phyloP scores from a whole-genome alignment of 441 rosid genomes.

The Adansonia grandidieri region DNA sequence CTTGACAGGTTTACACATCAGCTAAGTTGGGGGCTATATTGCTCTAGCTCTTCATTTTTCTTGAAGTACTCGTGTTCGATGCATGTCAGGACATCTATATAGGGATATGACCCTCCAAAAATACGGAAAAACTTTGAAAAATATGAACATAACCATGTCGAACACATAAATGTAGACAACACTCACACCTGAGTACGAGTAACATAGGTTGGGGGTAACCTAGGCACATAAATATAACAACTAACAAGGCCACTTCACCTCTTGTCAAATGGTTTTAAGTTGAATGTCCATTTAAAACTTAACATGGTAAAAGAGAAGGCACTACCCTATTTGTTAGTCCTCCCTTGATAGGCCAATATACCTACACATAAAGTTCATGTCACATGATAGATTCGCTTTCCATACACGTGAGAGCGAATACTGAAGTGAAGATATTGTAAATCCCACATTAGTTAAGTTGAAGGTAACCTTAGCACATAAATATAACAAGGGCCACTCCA shows the following conservation, averaged over 20 bases:
- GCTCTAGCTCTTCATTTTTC: no score
- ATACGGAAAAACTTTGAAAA: no score
- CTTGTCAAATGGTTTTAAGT: no score
- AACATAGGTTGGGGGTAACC: no score
- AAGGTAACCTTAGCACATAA: neutral
- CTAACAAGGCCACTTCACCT: no score
- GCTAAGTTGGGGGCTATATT: neutral
- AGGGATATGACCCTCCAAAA: no score
- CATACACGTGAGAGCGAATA: neutral
- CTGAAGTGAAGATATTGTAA: neutral
- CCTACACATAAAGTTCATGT: neutral
- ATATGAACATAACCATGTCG: no score
- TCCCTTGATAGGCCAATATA: neutral
- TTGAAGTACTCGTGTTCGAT: no score
- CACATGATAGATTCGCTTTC: neutral
- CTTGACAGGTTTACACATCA: neutral
- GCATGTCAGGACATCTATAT: no score
- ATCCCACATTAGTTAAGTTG: neutral
- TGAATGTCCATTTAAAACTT: conserved; percentile 30
- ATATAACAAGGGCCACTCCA: neutral
- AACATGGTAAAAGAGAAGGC: neutral
- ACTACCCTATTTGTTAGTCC: neutral
- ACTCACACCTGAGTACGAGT: no score
- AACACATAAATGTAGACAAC: no score
- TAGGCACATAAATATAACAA: no score